Evolutionary conservation across 2,329 filamentous ascomycete genomes (phyloP).

Genomic region (Aureobasidium melanogenum): DNA sequence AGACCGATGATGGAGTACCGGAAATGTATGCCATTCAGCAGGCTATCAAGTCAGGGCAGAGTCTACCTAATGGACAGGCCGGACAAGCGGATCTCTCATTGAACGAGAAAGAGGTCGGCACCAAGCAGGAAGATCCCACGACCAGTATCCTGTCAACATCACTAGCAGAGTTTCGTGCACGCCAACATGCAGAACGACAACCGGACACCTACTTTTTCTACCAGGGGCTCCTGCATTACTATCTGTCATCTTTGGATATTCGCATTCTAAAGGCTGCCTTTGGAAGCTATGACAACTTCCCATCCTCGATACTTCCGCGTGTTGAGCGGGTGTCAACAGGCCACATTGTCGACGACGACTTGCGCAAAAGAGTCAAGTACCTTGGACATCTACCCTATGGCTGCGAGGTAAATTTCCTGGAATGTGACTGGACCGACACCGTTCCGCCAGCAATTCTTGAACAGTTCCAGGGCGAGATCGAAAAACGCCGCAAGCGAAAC

Average conservation of each 20-base stretch:
- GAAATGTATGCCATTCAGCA: conserved; percentile 45
- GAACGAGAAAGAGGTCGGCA: background rate
- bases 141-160: conserved; percentile 31
- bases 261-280: conserved; percentile 86
- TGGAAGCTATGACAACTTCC: conserved; percentile 71
- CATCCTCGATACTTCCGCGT: conserved; percentile 74
- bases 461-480: conserved; percentile 67
- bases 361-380: conserved; percentile 79
- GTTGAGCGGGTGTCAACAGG: conserved; percentile 86
- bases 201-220: conserved; percentile 72
- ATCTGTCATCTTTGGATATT: conserved; percentile 83
- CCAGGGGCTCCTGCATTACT: conserved; percentile 76
- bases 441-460: conserved; percentile 67
- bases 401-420: conserved; percentile 84
- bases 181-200: conserved; percentile 33
- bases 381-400: conserved; percentile 77
- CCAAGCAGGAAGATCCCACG: conserved; percentile 1
- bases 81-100: conserved; percentile 1
- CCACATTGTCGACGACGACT: conserved; percentile 74
- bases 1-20: conserved; percentile 36
- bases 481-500: conserved; percentile 65
- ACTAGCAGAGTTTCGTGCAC: conserved; percentile 37
- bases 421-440: conserved; percentile 92
- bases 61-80: conserved; percentile 12
- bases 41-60: conserved; percentile 36